Conservation (phyloP, 805 yeast genomes). For the Metahyphopichia silvanorum region DNA sequence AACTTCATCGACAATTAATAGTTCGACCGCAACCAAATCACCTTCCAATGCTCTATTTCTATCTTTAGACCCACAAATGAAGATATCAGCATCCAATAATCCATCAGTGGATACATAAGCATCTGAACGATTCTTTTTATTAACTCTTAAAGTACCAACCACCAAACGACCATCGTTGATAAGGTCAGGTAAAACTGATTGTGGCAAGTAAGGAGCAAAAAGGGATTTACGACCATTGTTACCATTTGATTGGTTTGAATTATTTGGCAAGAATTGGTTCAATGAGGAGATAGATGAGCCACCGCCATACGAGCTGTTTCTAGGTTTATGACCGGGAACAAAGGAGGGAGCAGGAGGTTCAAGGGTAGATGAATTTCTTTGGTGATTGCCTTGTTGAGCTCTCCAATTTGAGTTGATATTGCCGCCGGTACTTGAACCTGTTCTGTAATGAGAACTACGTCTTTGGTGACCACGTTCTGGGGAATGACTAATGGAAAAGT, state of each 20-base stretch:
- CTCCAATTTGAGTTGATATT: conserved; percentile 65
- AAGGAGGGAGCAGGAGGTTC: conserved; percentile 43
- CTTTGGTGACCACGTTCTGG: conserved; percentile 41
- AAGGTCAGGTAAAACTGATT: conserved; percentile 83
- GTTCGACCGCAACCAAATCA: conserved; percentile 92
- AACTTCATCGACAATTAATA: conserved; percentile 92
- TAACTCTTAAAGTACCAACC: conserved; percentile 88
- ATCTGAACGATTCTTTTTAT: conserved; percentile 93
- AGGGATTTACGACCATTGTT: conserved; percentile 66
- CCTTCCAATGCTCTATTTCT: conserved; percentile 97
- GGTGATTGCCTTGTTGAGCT: conserved; percentile 30
- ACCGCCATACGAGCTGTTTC: conserved; percentile 61
- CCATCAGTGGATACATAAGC: conserved; percentile 99
- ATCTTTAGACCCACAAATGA: conserved; percentile 97
- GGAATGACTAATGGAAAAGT: conserved; percentile 37
- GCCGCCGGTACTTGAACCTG: conserved; percentile 27
- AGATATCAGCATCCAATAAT: conserved; percentile 91
- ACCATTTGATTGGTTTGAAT: conserved; percentile 15
- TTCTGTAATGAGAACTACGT: conserved; percentile 37
- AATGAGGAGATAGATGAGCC: conserved; percentile 55
- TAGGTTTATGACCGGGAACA: conserved; percentile 76
- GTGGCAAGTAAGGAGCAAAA: conserved; percentile 96
- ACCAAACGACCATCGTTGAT: conserved; percentile 89
- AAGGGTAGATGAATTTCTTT: conserved; percentile 24
- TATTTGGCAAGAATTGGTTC: conserved; percentile 24